Conservation (phyloP, 148 eudicot species). For the Selenicereus undatus region DNA sequence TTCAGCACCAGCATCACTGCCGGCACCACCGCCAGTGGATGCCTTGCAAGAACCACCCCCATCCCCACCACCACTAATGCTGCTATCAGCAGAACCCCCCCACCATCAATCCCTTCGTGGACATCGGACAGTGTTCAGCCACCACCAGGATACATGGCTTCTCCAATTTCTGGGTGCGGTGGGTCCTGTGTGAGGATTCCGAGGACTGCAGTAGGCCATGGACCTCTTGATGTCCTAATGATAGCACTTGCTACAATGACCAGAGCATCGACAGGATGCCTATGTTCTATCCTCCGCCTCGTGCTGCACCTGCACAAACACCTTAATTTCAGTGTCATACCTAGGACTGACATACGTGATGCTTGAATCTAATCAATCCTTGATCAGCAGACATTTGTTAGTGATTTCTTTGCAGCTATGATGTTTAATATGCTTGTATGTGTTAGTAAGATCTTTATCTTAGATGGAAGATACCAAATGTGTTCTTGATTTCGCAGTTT, state of each 20-base stretch:
- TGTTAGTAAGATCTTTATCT: not conserved
- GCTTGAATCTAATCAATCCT: no score
- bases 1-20: no score
- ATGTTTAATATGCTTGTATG: not conserved
- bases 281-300: not conserved
- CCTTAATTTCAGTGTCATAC: not conserved
- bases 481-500: not conserved
- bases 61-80: no score
- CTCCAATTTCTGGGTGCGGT: no score
- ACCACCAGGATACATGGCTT: no score
- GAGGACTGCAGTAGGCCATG: constrained; percentile 25
- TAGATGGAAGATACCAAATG: not conserved
- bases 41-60: no score
- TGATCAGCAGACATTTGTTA: no score
- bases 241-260: constrained; percentile 18
- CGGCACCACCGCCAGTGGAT: no score
- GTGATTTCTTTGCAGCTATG: no score
- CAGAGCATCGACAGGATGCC: not conserved
- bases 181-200: not conserved
- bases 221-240: constrained; percentile 15
- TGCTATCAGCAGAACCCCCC: no score
- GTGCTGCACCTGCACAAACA: not conserved
- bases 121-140: no score
- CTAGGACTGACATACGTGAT: not conserved
- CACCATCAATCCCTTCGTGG: no score